These are phyloP conservation scores for Quercus gilva DNA, from an alignment of 306 rosid genomes.

Conservation along the genomic window DNA sequence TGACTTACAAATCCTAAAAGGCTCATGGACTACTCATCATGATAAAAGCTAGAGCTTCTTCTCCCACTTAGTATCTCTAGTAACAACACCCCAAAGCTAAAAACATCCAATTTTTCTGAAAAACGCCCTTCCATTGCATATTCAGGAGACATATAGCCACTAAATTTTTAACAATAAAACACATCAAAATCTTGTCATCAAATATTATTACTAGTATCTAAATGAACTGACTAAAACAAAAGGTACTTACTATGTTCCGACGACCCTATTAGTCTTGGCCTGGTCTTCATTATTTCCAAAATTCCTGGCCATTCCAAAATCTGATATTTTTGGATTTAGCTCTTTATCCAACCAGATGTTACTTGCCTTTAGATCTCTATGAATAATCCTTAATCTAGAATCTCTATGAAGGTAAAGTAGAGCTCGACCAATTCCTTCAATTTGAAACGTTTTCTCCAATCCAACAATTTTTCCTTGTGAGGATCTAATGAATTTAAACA, in stretches of 20 bases:
- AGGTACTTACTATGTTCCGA: slow-evolving; percentile 26
- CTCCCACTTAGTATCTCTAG: no score
- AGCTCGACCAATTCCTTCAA: slow-evolving; percentile 18
- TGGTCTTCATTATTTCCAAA: slow-evolving; percentile 6
- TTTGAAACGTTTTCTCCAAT: slow-evolving; percentile 18
- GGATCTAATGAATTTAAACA: slow-evolving; percentile 16
- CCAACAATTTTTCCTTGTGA: slow-evolving; percentile 3
- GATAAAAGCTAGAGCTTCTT: no score
- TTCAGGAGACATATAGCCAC: background rate
- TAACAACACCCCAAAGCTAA: no score
- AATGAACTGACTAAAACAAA: background rate
- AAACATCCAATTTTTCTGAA: no score
- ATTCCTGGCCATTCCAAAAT: slow-evolving; percentile 18
- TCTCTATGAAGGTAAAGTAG: slow-evolving; percentile 21
- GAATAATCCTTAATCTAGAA: slow-evolving; percentile 21
- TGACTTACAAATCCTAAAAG: no score
- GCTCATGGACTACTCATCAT: no score
- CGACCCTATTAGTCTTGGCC: slow-evolving; percentile 21
- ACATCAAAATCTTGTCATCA: background rate
- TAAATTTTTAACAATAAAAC: background rate
- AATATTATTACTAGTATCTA: background rate
- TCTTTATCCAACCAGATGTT: slow-evolving; percentile 20
- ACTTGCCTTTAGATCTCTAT: slow-evolving; percentile 17
- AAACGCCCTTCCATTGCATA: no score
- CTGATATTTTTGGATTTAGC: slow-evolving; percentile 21